These are phyloP conservation scores for Stephanocyclus meneghinianus DNA, from an alignment of 352 stramenopile species.

Conservation along the genomic window DNA sequence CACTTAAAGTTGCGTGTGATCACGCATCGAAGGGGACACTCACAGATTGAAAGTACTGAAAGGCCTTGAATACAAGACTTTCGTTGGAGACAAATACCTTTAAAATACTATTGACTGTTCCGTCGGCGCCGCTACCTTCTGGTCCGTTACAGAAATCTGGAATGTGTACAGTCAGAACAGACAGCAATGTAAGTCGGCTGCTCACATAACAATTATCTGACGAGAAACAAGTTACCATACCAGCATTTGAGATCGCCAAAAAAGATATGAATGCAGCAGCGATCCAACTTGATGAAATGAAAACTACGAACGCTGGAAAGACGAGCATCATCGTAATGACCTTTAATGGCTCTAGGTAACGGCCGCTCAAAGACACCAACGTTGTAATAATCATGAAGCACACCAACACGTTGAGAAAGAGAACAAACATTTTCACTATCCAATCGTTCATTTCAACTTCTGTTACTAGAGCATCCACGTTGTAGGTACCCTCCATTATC, in stretches of 20 bases:
- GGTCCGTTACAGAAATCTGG: slow-evolving; percentile 45
- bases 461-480: slow-evolving; percentile 26
- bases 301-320: slow-evolving; percentile 40
- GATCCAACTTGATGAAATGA: slow-evolving; percentile 34
- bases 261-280: slow-evolving; percentile 29
- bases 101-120: slow-evolving; percentile 40
- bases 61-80: slow-evolving; percentile 38
- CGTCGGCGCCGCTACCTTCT: slow-evolving; percentile 30
- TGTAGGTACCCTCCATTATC: slow-evolving; percentile 27
- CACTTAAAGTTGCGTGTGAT: no score
- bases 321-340: slow-evolving; percentile 36
- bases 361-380: slow-evolving; percentile 15
- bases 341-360: slow-evolving; percentile 19
- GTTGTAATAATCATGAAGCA: slow-evolving; percentile 51
- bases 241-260: slow-evolving; percentile 36
- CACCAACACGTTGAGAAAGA: slow-evolving; percentile 29
- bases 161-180: neutral
- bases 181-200: no score
- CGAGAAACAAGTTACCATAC: slow-evolving; percentile 5
- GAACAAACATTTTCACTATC: slow-evolving; percentile 42
- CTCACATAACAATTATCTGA: no score
- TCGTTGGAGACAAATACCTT: slow-evolving; percentile 22
- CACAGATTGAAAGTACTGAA: slow-evolving; percentile 50
- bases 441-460: slow-evolving; percentile 46
- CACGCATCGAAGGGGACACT: neutral